phyloP scores from a whole-genome alignment of 148 eudicot species.

The Tetragonia tetragonoides region DNA sequence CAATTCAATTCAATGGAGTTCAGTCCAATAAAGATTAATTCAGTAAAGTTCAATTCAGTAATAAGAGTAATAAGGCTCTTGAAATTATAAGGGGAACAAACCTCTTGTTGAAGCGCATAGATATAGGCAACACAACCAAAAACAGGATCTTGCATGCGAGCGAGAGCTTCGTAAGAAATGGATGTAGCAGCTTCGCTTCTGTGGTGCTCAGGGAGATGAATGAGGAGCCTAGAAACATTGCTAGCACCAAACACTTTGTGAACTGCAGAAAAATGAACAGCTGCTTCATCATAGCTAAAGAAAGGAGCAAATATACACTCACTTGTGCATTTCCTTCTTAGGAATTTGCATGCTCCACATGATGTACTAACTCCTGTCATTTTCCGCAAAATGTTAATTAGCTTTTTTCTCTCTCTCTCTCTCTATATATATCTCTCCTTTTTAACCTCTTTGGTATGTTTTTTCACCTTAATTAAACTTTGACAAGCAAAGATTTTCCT shows the following conservation, averaged over 20 bases:
- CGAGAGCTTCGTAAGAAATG: conserved; percentile 66
- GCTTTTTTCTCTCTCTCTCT: neutral
- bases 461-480: neutral
- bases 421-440: neutral
- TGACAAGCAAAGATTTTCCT: conserved; percentile 17
- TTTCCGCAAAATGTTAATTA: conserved; percentile 16
- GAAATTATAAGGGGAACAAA: conserved; percentile 12
- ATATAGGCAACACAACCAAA: conserved; percentile 80
- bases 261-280: conserved; percentile 60
- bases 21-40: too few relatives aligned
- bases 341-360: conserved; percentile 91
- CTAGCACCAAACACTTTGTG: conserved; percentile 92
- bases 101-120: conserved; percentile 76
- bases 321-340: conserved; percentile 64
- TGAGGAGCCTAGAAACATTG: conserved; percentile 60
- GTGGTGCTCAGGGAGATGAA: conserved; percentile 49
- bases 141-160: conserved; percentile 72
- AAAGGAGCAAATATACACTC: conserved; percentile 79
- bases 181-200: conserved; percentile 65
- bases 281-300: conserved; percentile 61
- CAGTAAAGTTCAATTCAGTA: too few relatives aligned
- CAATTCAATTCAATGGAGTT: too few relatives aligned
- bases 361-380: conserved; percentile 81
- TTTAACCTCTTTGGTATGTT: neutral
- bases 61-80: too few relatives aligned